Evolutionary conservation across 257 asterid species (phyloP).

Genomic region (Misopates orontium): DNA sequence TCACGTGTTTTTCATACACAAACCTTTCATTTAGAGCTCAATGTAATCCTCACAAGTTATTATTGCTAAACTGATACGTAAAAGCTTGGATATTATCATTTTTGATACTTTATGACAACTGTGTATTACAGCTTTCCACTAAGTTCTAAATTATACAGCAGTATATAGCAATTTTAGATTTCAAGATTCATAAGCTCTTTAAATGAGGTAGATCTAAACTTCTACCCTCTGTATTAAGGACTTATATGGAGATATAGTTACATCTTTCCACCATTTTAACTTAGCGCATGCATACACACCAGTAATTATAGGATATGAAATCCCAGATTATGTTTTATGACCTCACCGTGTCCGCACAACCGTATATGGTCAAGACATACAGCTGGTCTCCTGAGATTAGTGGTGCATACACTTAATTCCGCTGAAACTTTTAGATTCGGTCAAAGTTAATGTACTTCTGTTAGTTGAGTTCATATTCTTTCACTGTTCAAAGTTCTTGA

Average conservation of each 20-base stretch:
- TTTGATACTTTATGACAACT: background rate
- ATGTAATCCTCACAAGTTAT: background rate
- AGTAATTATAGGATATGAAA: constrained; percentile 1
- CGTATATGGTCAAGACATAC: background rate
- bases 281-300: background rate
- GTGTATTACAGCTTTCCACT: background rate
- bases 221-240: background rate
- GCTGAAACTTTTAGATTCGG: constrained; percentile 6
- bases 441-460: background rate
- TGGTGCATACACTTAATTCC: background rate
- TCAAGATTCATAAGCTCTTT: background rate
- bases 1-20: background rate
- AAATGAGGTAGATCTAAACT: constrained; percentile 6
- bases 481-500: background rate
- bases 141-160: too few species aligned
- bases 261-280: constrained; percentile 22
- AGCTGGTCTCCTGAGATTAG: background rate
- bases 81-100: background rate
- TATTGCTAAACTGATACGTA: too few species aligned
- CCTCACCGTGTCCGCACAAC: background rate
- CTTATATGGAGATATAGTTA: background rate
- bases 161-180: background rate
- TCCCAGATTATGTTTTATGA: background rate
- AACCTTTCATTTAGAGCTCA: constrained; percentile 18
- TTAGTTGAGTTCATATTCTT: background rate